Evolutionary conservation across 371 early-diverging fungal species (phyloP).

Genomic region (Rhizopus microsporus): DNA sequence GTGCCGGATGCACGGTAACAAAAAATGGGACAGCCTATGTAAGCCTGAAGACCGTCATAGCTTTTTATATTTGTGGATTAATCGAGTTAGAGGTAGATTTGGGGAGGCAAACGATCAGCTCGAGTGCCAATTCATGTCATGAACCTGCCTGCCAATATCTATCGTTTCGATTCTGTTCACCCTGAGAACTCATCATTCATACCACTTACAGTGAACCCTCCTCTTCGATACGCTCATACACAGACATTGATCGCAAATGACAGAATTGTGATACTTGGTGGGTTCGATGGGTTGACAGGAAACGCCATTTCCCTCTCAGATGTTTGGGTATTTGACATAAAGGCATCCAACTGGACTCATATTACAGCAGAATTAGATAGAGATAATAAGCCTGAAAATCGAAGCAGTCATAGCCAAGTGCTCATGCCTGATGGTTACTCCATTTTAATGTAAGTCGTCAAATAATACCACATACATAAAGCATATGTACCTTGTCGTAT

Average conservation of each 20-base stretch:
- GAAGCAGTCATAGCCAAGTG: constrained; percentile 46
- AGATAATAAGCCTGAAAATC: constrained; percentile 36
- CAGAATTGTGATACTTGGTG: constrained; percentile 42
- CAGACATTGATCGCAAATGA: constrained; percentile 36
- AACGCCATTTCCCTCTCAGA: constrained; percentile 38
- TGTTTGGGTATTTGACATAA: constrained; percentile 40
- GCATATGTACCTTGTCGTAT: neutral
- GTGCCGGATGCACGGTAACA: constrained; percentile 33
- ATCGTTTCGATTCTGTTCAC: constrained; percentile 32
- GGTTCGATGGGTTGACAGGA: constrained; percentile 43
- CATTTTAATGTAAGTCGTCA: constrained; percentile 36
- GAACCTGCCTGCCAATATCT: constrained; percentile 25
- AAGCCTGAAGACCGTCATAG: constrained; percentile 8
- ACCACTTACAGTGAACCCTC: constrained; percentile 7
- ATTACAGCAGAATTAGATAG: constrained; percentile 30
- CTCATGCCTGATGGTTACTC: constrained; percentile 46
- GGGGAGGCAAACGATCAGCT: constrained; percentile 42
- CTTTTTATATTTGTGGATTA: neutral
- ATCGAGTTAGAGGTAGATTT: constrained; percentile 26
- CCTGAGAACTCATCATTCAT: constrained; percentile 31
- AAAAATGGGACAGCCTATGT: constrained; percentile 39
- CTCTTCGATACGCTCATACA: constrained; percentile 41
- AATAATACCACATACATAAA: neutral
- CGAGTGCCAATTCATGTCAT: neutral
- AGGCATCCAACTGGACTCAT: constrained; percentile 27